These are phyloP conservation scores for Cymbopogon citratus DNA, from an alignment of 176 grass and related monocot species.

Conservation along the genomic window DNA sequence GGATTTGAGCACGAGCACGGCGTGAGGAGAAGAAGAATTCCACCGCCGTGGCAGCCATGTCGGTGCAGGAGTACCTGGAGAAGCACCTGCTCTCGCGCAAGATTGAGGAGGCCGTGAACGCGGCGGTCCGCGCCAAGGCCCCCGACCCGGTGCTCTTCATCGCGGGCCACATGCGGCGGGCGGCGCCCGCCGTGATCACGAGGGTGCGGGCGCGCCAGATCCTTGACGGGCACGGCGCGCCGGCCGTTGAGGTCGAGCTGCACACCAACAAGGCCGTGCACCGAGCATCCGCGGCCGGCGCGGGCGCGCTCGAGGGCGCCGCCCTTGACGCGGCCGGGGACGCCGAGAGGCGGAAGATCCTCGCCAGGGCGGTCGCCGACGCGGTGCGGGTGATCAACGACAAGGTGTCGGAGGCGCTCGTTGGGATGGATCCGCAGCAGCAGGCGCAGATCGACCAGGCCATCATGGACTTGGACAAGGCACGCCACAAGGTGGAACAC, in stretches of 20 bases:
- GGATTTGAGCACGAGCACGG: background rate
- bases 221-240: slow-evolving; percentile 69
- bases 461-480: slow-evolving; percentile 97
- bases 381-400: slow-evolving; percentile 75
- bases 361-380: slow-evolving; percentile 69
- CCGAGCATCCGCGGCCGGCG: slow-evolving; percentile 64
- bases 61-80: slow-evolving; percentile 93
- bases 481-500: slow-evolving; percentile 61
- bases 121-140: slow-evolving; percentile 82
- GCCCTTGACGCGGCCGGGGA: slow-evolving; percentile 56
- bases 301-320: slow-evolving; percentile 21
- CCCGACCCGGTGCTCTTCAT: slow-evolving; percentile 80
- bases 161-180: slow-evolving; percentile 85
- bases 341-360: slow-evolving; percentile 61
- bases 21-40: background rate
- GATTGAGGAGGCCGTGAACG: slow-evolving; percentile 99
- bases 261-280: slow-evolving; percentile 96
- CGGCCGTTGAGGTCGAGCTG: slow-evolving; percentile 86
- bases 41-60: slow-evolving; percentile 42
- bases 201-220: slow-evolving; percentile 83
- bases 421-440: slow-evolving; percentile 93
- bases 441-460: slow-evolving; percentile 97
- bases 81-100: slow-evolving; percentile 86
- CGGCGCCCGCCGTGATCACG: slow-evolving; percentile 75
- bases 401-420: slow-evolving; percentile 89